Evolutionary conservation across 768 basidiomycete genomes (phyloP), one percentile per base, ranked within the genome.

Genomic region (Lactarius pseudohatsudake): DNA sequence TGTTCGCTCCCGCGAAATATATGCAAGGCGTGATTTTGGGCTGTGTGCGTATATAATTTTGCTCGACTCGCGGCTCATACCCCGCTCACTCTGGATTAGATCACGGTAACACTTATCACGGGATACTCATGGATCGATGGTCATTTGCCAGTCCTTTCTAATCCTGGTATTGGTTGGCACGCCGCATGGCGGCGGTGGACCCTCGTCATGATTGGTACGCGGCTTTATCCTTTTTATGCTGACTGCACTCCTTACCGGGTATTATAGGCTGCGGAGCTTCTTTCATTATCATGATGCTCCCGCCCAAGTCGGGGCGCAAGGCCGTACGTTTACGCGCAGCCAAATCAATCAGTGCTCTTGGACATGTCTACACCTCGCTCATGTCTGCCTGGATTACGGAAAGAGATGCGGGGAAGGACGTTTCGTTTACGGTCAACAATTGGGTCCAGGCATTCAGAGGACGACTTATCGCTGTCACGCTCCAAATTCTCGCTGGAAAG

Each of bases 71-170:
- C 53, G 41, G 50, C 18, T 38, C 28, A 4, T 26, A 26, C 26
- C 22, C 38, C 7, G 7, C 60, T 55, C 55, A 66, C 20, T 22
- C 34, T 45, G 28, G 18, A n/a, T 50, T 72, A 84, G 77, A 77
- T 76, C 1, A 84, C 81, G 0, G 78, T 80, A 57, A 73, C 76
- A 3, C 79, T 86, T 22, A 75, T 84, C n/a, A 74, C 84, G 3
- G 85, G 85, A 0, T 87, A 85, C 70, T 81, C 81, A 0, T 86
- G 84, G 84, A 77, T 86, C 53, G 85, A 87, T 68, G 81, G 79
- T 6, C 81, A 86, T 70, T 65, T 82, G 1, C 71, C 74, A 1
- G 75, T 81, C 26, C 70, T 81, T 30, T 80, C 77, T n/a, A 81
- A 82, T 62, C 78, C 81, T 4, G 86, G 86, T 1, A 75, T 82